Conservation (phyloP, 306 rosid genomes). For the Prunus kanzakura region DNA sequence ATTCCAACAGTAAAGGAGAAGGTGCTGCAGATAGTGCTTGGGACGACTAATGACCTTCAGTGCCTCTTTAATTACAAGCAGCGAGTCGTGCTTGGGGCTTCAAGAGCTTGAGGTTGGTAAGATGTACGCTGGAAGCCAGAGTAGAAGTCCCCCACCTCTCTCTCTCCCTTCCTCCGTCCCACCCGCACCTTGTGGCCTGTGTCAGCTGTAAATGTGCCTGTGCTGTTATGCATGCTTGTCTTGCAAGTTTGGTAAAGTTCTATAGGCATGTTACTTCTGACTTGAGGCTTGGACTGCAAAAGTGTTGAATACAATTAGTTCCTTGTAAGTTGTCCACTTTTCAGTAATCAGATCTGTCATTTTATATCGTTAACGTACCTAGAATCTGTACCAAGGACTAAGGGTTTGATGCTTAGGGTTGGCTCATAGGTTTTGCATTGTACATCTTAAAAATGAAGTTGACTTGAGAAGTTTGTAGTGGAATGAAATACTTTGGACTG, state of each 20-base stretch:
- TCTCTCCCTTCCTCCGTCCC: background rate
- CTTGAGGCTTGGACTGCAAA: constrained; percentile 14
- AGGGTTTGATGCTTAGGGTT: constrained; percentile 15
- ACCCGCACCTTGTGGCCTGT: background rate
- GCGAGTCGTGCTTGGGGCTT: constrained; percentile 22
- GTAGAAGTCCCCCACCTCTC: background rate
- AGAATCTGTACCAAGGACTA: constrained; percentile 31
- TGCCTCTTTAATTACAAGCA: constrained; percentile 22
- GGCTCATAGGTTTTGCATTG: constrained; percentile 32
- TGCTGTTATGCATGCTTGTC: constrained; percentile 10
- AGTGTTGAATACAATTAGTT: constrained; percentile 31
- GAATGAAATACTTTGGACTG: background rate
- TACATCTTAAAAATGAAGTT: constrained; percentile 34
- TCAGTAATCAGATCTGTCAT: constrained; percentile 4
- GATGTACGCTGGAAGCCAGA: constrained; percentile 1
- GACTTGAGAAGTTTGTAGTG: background rate
- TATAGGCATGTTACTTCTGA: constrained; percentile 36
- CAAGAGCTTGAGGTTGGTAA: constrained; percentile 28
- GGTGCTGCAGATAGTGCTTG: constrained; percentile 90
- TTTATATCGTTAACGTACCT: constrained; percentile 33
- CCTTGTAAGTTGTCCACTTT: constrained; percentile 30
- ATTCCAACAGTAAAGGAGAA: constrained; percentile 45
- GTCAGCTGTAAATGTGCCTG: background rate
- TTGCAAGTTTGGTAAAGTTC: constrained; percentile 8
- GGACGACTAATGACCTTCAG: constrained; percentile 50